Percentiles rank a stretch among this genome's conserved stretches.
These are phyloP conservation scores for Globisporangium uncinulatum DNA, from an alignment of 352 stramenopile species.

Conservation along the genomic window DNA sequence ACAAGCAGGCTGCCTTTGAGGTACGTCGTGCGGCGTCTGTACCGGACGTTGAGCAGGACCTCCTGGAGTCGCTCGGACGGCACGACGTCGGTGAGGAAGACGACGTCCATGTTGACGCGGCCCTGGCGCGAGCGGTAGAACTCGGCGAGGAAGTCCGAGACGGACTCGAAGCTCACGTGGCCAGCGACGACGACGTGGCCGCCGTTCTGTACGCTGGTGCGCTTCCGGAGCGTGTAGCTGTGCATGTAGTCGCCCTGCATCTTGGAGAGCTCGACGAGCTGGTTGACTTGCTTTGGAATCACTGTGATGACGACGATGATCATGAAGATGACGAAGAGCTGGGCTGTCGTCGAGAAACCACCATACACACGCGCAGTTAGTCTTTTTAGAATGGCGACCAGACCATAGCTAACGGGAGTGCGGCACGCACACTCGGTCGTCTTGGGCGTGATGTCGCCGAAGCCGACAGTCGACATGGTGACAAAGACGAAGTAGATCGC, in stretches of 20 bases:
- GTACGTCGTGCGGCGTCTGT: constrained; percentile 41
- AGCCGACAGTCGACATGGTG: constrained; percentile 57
- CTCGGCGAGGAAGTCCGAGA: constrained; percentile 48
- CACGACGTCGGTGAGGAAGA: constrained; percentile 33
- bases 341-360: constrained; percentile 19
- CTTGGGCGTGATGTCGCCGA: constrained; percentile 49
- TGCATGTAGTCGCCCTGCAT: constrained; percentile 47
- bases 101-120: constrained; percentile 59
- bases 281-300: constrained; percentile 48
- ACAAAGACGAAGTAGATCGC: constrained; percentile 69
- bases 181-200: constrained; percentile 52
- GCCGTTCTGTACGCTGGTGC: constrained; percentile 24
- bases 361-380: too few relatives aligned
- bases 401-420: not conserved
- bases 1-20: constrained; percentile 48
- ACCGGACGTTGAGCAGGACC: constrained; percentile 39
- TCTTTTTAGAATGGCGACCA: too few relatives aligned
- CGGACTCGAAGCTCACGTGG: constrained; percentile 34
- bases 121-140: constrained; percentile 54
- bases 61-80: constrained; percentile 28
- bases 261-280: constrained; percentile 41
- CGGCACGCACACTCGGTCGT: constrained; percentile 29
- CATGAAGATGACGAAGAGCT: constrained; percentile 58
- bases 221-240: constrained; percentile 35
- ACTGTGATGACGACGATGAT: constrained; percentile 55